phyloP scores from a whole-genome alignment of 495 filamentous ascomycete genomes.

The Polyplosphaeria fusca region DNA sequence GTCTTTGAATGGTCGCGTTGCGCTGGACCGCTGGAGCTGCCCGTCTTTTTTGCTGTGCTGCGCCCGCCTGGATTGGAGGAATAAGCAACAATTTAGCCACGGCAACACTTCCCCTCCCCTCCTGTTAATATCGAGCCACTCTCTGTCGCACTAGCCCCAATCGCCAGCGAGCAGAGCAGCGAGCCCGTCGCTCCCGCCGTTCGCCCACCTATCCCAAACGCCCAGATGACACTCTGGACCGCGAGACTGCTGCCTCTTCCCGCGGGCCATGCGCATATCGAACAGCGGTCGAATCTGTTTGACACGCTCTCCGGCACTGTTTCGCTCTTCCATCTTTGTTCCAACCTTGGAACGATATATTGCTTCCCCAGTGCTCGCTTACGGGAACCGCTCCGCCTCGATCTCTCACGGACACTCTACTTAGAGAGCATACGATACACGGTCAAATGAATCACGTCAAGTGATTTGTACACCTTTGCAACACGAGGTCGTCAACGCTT shows the following conservation, averaged over 20 bases:
- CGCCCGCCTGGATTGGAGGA: conserved; percentile 10
- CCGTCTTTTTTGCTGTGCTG: not conserved
- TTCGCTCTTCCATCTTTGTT: not conserved
- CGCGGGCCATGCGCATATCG: too few relatives aligned
- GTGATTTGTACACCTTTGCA: too few relatives aligned
- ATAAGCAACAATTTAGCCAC: conserved; percentile 22
- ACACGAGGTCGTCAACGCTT: too few relatives aligned
- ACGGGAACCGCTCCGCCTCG: conserved; percentile 1
- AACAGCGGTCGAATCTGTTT: too few relatives aligned
- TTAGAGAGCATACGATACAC: not conserved
- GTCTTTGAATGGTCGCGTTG: not conserved
- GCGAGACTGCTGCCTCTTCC: not conserved
- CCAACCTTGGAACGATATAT: conserved; percentile 4
- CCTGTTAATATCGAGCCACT: conserved; percentile 27
- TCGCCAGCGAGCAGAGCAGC: not conserved
- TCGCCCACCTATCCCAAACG: not conserved
- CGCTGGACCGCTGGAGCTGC: not conserved
- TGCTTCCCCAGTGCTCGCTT: not conserved
- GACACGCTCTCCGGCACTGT: not conserved
- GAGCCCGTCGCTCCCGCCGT: not conserved
- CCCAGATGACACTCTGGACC: not conserved
- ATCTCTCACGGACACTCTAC: not conserved
- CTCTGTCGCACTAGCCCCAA: not conserved
- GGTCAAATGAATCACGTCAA: conserved; percentile 1
- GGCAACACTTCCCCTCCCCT: conserved; percentile 18